Percentiles rank a stretch among this genome's conserved stretches.
These are phyloP conservation scores for Boletus vinaceobasis DNA, from an alignment of 768 basidiomycete species.

Conservation along the genomic window DNA sequence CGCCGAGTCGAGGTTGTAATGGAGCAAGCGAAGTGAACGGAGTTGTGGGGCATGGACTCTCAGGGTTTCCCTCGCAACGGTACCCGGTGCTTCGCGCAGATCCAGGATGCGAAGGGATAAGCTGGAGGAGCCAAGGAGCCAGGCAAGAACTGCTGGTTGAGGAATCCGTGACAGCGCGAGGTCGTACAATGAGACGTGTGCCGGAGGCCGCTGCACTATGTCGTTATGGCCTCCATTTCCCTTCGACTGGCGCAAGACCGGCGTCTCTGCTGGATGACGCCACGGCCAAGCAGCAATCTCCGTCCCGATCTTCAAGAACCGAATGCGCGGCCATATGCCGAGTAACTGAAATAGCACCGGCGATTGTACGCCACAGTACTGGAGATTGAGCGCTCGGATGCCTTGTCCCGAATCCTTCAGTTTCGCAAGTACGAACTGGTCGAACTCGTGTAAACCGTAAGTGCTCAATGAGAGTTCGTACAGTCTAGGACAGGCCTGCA, in stretches of 20 bases:
- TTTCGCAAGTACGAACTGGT: slow-evolving; percentile 21
- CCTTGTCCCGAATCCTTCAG: slow-evolving; percentile 21
- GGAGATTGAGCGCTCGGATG: slow-evolving; percentile 34
- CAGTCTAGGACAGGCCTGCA: slow-evolving; percentile 30
- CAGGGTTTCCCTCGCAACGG: slow-evolving; percentile 24
- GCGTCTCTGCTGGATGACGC: slow-evolving; percentile 13
- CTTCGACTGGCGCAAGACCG: slow-evolving; percentile 4
- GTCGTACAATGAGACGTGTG: slow-evolving; percentile 36
- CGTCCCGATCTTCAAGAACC: slow-evolving; percentile 37
- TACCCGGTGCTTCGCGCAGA: slow-evolving; percentile 36
- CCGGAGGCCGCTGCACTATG: neutral
- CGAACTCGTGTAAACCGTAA: slow-evolving; percentile 29
- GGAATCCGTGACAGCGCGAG: slow-evolving; percentile 37
- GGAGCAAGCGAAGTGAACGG: slow-evolving; percentile 42
- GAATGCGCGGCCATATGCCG: slow-evolving; percentile 35
- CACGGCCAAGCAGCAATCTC: slow-evolving; percentile 38
- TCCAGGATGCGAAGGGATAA: slow-evolving; percentile 39
- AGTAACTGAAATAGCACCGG: slow-evolving; percentile 43
- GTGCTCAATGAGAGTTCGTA: slow-evolving; percentile 34
- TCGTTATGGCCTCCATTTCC: neutral
- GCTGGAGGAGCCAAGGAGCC: slow-evolving; percentile 38
- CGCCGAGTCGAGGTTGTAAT: slow-evolving; percentile 31
- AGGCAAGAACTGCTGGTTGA: slow-evolving; percentile 29
- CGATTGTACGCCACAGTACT: slow-evolving; percentile 38
- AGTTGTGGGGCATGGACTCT: slow-evolving; percentile 31